These are phyloP conservation scores for Myrmaecium sp. DNA, from an alignment of 2,329 filamentous ascomycete species.

Conservation along the genomic window DNA sequence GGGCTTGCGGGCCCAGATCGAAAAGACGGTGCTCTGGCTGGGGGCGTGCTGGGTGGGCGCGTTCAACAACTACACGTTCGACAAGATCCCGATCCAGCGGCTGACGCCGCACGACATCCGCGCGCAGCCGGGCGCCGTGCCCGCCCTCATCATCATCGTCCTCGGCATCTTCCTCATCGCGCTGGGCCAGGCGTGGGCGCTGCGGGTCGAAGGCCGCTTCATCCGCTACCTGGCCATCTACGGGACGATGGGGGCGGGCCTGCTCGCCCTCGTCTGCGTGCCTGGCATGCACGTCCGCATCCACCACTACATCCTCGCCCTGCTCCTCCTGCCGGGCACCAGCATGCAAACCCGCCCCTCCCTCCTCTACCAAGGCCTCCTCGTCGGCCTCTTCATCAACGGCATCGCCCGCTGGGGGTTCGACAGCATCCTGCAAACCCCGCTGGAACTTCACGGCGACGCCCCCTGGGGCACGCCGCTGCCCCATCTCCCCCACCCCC, in stretches of 20 bases:
- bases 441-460: conserved; percentile 46
- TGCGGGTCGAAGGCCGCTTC: conserved; percentile 71
- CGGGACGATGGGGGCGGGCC: conserved; percentile 44
- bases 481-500: conserved; percentile 25
- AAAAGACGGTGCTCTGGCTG: conserved; percentile 82
- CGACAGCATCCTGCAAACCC: conserved; percentile 72
- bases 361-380: conserved; percentile 73
- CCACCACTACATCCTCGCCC: conserved; percentile 83
- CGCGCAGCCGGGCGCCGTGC: conserved; percentile 74
- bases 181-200: conserved; percentile 63
- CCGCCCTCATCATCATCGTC: conserved; percentile 65
- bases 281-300: conserved; percentile 72
- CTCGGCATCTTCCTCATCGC: conserved; percentile 51
- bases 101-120: conserved; percentile 80
- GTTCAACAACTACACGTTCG: conserved; percentile 88
- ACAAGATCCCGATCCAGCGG: conserved; percentile 81
- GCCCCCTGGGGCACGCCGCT: conserved; percentile 40
- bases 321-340: conserved; percentile 77
- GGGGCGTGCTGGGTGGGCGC: conserved; percentile 82
- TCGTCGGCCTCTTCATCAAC: conserved; percentile 86
- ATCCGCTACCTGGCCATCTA: conserved; percentile 66
- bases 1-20: conserved; percentile 64
- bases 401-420: conserved; percentile 91
- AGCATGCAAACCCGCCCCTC: conserved; percentile 73
- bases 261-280: conserved; percentile 53